These are phyloP conservation scores for Kingdonia uniflora DNA, from an alignment of 164 flowering plant genomes.

Conservation along the genomic window DNA sequence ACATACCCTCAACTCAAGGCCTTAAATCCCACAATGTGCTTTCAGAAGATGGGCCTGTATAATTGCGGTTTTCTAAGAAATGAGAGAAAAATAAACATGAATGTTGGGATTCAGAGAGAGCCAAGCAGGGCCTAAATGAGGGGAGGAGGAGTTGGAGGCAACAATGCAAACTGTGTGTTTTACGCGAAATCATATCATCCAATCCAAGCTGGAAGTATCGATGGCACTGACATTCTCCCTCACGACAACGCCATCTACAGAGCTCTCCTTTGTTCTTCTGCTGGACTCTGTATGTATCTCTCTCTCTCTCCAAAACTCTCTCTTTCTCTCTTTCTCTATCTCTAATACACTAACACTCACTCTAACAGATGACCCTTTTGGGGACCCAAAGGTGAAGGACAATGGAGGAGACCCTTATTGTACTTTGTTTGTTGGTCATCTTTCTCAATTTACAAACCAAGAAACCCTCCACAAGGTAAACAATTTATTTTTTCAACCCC, in stretches of 20 bases:
- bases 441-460: conserved; percentile 65
- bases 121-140: no score
- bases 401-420: conserved; percentile 64
- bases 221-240: conserved; percentile 80
- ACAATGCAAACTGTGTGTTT: conserved; percentile 46
- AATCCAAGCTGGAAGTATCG: conserved; percentile 93
- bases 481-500: background rate
- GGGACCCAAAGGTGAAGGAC: conserved; percentile 58
- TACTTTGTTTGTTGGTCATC: conserved; percentile 77
- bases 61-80: no score
- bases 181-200: conserved; percentile 80
- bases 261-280: conserved; percentile 81
- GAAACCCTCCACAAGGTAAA: conserved; percentile 59
- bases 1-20: no score
- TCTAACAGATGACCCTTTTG: conserved; percentile 79
- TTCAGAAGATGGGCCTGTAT: no score
- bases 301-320: background rate
- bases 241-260: conserved; percentile 84
- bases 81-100: no score
- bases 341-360: background rate
- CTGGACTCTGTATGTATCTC: conserved; percentile 53
- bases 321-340: background rate
- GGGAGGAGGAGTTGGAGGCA: no score
- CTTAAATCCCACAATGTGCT: no score
- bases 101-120: no score